phyloP scores from a whole-genome alignment of 495 filamentous ascomycete species.

The Hypoxylon trugodes region DNA sequence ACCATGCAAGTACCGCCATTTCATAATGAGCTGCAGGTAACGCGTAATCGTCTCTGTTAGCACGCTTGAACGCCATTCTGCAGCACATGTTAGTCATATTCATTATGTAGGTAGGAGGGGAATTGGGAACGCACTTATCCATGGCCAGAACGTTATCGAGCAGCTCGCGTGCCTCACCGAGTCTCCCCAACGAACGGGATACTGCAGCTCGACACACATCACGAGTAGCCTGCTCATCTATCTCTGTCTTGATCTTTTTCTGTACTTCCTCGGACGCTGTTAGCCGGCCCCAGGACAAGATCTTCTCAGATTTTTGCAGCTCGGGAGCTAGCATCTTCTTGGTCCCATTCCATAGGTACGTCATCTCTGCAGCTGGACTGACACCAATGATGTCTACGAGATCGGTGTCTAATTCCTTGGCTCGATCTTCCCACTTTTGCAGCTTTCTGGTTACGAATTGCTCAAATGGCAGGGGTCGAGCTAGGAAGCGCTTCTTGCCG shows the following conservation, averaged over 20 bases:
- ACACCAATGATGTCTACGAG: slow-evolving; percentile 85
- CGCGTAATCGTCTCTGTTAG: slow-evolving; percentile 82
- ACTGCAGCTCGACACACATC: slow-evolving; percentile 73
- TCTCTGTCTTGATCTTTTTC: slow-evolving; percentile 71
- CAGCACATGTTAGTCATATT: slow-evolving; percentile 7
- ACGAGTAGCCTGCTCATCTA: slow-evolving; percentile 79
- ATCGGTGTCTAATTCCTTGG: slow-evolving; percentile 70
- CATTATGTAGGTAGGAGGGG: background rate
- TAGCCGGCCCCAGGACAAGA: slow-evolving; percentile 69
- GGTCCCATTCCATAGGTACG: slow-evolving; percentile 89
- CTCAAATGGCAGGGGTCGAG: slow-evolving; percentile 88
- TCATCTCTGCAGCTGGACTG: slow-evolving; percentile 89
- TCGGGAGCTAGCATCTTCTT: slow-evolving; percentile 77
- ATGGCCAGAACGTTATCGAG: slow-evolving; percentile 70
- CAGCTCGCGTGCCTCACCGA: slow-evolving; percentile 68
- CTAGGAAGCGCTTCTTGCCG: slow-evolving; percentile 90
- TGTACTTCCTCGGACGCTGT: slow-evolving; percentile 61
- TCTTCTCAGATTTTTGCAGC: slow-evolving; percentile 68
- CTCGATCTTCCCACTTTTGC: slow-evolving; percentile 86
- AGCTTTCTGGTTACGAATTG: slow-evolving; percentile 86
- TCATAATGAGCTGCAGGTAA: slow-evolving; percentile 86
- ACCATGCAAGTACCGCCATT: slow-evolving; percentile 84
- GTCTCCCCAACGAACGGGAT: slow-evolving; percentile 66
- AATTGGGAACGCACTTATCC: slow-evolving; percentile 56
- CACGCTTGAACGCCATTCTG: slow-evolving; percentile 73